Conservation (phyloP, 495 filamentous ascomycete species). For the Penicillium samsonianum region DNA sequence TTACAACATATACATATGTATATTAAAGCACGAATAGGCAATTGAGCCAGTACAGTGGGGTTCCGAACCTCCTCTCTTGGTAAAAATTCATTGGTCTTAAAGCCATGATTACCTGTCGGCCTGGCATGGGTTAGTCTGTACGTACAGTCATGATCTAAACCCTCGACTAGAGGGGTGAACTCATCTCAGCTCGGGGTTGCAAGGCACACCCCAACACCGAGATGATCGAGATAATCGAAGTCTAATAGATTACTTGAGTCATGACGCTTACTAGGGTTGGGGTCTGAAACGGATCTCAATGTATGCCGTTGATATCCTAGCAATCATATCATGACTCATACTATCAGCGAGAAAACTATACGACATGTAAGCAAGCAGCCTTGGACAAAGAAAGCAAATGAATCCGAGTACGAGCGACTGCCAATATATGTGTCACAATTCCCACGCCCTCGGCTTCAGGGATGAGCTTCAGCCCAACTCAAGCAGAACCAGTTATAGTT, state of each 20-base stretch:
- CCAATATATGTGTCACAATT: constrained; percentile 5
- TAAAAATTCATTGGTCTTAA: constrained; percentile 3
- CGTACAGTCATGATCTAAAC: constrained; percentile 12
- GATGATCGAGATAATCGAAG: background rate
- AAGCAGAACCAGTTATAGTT: constrained; percentile 6
- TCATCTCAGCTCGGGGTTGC: constrained; percentile 4
- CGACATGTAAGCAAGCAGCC: background rate
- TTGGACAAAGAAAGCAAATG: background rate
- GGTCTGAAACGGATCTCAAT: background rate
- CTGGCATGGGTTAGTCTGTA: constrained; percentile 8
- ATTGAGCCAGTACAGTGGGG: background rate
- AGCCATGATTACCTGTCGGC: constrained; percentile 3
- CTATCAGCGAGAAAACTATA: background rate
- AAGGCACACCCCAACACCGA: background rate
- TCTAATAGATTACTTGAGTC: background rate
- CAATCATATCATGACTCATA: background rate
- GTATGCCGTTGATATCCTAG: background rate
- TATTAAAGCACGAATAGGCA: background rate
- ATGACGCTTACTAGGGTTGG: background rate
- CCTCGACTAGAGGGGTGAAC: background rate
- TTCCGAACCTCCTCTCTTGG: background rate
- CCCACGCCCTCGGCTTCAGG: constrained; percentile 9
- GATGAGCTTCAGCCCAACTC: constrained; percentile 2
- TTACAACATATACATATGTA: background rate
- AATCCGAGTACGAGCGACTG: background rate